Evolutionary conservation across 148 eudicot genomes (phyloP), one percentile per base, ranked within the genome.

Genomic region (Rhododendron ovatum): DNA sequence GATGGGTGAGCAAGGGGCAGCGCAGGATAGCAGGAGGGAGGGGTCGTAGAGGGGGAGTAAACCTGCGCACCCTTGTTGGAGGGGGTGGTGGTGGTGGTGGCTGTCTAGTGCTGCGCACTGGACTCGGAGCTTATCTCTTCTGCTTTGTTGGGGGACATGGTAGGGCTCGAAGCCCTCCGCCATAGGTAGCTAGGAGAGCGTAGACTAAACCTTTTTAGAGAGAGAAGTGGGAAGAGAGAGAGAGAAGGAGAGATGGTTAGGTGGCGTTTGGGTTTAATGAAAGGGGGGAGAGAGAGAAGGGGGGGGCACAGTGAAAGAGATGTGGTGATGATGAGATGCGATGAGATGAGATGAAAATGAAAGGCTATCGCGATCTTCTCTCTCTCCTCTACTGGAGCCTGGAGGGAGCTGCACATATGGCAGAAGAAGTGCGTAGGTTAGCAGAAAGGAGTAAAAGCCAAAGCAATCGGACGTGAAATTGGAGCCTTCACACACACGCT

Each of bases 121-220:
- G n/a, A 87, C 89, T 81, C 98, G 90, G 12, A 95, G 94, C 89
- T 92, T 92, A 48, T 90, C 92, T 41, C 93, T 88, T 81, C 94
- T 88, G 78, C 92, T 88, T 89, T 92, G 94, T 61, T 92, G 94
- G 39, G 94, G 92, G 83, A 92, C 92, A 87, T 92, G 91, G 76
- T 86, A 86, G 76, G 88, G 85, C 35, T 86, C 85, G 78, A 43
- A 86, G 41, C 85, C 85, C 76, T 86, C 88, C 24, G 85, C 88
- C 88, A 82, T 86, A 48, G 75, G 61, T 80, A 47, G 26, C 35
- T 20, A 14, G 33, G 1, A 28, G 63, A 85, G 61, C 61, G 61
- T 77, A 83, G 80, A 14, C 50, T 50, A 8, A 5, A 12, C 1
- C 26, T 28, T 69, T 41, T 55, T 5, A 51, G 81, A 45, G 86